These are phyloP conservation scores for Protostelium mycophagum DNA, from an alignment of 78 protist species.

Conservation along the genomic window DNA sequence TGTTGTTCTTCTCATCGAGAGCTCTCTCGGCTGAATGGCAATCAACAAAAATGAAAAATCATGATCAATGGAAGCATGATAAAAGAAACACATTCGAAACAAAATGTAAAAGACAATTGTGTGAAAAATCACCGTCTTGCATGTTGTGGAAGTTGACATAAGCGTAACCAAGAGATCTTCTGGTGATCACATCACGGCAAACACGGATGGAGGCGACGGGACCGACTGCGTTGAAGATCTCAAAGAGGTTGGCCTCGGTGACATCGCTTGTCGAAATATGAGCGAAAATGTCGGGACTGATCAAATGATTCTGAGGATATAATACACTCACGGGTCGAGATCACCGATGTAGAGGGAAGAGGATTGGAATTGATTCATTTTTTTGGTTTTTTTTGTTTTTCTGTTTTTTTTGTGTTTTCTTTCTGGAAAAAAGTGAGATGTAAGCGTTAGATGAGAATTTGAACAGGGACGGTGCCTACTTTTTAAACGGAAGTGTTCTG, in stretches of 20 bases:
- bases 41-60: background rate
- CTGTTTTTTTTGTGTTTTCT: background rate
- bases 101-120: too few species aligned
- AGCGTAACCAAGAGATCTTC: conserved; percentile 94
- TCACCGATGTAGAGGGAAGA: conserved; percentile 68
- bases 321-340: conserved; percentile 37
- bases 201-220: conserved; percentile 91
- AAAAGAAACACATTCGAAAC: background rate
- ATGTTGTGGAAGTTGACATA: conserved; percentile 93
- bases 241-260: conserved; percentile 84
- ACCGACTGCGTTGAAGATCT: conserved; percentile 87
- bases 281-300: background rate
- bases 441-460: too few species aligned
- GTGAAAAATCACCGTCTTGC: conserved; percentile 17
- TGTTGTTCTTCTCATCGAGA: conserved; percentile 92
- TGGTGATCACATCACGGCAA: conserved; percentile 89
- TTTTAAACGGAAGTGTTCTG: too few species aligned
- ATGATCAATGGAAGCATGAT: background rate
- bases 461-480: too few species aligned
- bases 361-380: conserved; percentile 9
- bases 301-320: background rate
- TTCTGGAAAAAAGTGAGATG: too few species aligned
- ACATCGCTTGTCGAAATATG: conserved; percentile 61
- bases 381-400: too few species aligned
- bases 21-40: conserved; percentile 88